Evolutionary conservation across 2,329 filamentous ascomycete species (phyloP), one percentile per base, ranked within the genome.

Genomic region (Cladosporium sp.): DNA sequence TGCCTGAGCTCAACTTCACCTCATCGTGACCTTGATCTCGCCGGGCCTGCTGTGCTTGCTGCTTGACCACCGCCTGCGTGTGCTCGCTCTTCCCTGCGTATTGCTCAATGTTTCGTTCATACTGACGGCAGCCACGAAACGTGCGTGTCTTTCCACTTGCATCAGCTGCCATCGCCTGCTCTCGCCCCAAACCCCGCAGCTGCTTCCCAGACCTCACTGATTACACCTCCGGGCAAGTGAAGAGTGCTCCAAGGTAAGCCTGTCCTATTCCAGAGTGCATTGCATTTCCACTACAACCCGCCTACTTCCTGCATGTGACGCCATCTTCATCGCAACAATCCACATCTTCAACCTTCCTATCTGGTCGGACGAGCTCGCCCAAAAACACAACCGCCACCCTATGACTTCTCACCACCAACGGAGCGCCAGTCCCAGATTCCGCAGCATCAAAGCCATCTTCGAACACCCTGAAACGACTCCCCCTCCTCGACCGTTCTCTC

Each of bases 381-480:
- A 38, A 31, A 32, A 22, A 45, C 10, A 14, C 14, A 28, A 10
- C 28, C 16, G 11, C 42, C 14, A 43, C 42, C 49, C 49, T 52
- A 52, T 46, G 34, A 52, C 43, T 52, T 45, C 34, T 19, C 10
- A 34, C 31, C 22, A 32, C 38, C 32, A 32, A 16, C 48, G 48
- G 18, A 52, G 34, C 49, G 43, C 42, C 28, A 52, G 49, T 33
- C 49, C 49, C 32, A 37, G 41, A 5, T 48, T 53, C 40, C 51
- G 40, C 16, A 48, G 43, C 51, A 53, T 53, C 44, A 53, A 53
- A 38, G 51, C 51, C 11, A 33, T 53, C 44, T 53, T 53, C 22
- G 51, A 53, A 28, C 42, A 35, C 9, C 16, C 31, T 28, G 43
- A 52, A 14, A 44, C 22, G 18, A 10, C 19, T 33, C 43, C 49